Evolutionary conservation across 768 basidiomycete genomes (phyloP), one percentile per base, ranked within the genome.

Genomic region (Termitomyces sp.): DNA sequence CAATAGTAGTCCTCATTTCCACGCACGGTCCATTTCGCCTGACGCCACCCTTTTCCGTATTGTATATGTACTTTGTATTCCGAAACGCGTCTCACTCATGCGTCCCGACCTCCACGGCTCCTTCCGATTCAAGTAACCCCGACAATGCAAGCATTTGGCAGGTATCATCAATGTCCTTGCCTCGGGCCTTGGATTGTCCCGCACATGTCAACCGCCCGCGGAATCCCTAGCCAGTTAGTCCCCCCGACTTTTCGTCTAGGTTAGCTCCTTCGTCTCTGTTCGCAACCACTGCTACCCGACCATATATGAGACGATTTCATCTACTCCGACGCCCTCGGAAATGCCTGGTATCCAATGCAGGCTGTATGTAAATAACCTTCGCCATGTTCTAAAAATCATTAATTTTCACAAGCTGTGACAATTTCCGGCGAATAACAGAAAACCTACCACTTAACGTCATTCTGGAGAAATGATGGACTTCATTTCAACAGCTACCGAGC

Each of bases 1-100:
- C 40, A 42, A 55, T 55, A 32, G 54, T 55, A 55, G 54, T 42
- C 28, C 11, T 40, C 24, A 4, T 55, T 40, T 32, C 54, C 54
- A 61, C 60, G 55, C 63, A 61, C 65, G 65, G 65, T 62, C 60
- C 65, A 54, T 51, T 42, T 20, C n/a, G 12, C 50, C 44, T 52
- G 45, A 59, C 62, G 55, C 62, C 62, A 59, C 62, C 16, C 39
- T 44, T 28, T 38, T 9, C 22, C 5, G 45, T 52, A 32, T 22
- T 32, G 55, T 57, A 58, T 55, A 60, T 44, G 42, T 60, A 42
- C 56, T 18, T 28, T 60, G 59, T 59, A 62, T 55, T 64, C 55
- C 57, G 63, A 64, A 64, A 64, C 63, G 55, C 55, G 57, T 59
- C 55, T 53, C 44, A 59, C n/a, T 56, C n/a, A 40, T n/a, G 33